Evolutionary conservation across 2,329 filamentous ascomycete species (phyloP).

Genomic region (Neofusicoccum parvum): DNA sequence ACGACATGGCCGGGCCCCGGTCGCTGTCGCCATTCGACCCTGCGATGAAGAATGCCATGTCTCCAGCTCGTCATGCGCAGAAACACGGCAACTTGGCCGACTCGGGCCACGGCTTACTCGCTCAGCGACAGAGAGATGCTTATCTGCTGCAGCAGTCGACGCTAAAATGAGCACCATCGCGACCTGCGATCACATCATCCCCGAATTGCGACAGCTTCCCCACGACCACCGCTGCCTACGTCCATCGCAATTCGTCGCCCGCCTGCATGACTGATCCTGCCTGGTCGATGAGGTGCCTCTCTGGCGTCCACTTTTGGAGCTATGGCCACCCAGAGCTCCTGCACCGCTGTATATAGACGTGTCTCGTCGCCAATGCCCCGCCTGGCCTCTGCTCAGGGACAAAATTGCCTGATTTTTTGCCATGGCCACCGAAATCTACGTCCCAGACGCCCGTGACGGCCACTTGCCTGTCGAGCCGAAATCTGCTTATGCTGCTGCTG

Average conservation of each 20-base stretch:
- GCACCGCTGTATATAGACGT: slow-evolving; percentile 4
- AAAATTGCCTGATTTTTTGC: not conserved
- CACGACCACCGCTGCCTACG: not conserved
- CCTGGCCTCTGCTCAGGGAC: not conserved
- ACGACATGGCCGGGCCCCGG: not conserved
- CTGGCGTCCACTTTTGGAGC: slow-evolving; percentile 11
- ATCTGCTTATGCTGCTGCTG: slow-evolving; percentile 2
- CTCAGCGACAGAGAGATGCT: not conserved
- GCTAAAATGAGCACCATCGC: slow-evolving; percentile 17
- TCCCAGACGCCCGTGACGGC: slow-evolving; percentile 8
- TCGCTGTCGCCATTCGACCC: slow-evolving; percentile 5
- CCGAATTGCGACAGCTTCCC: slow-evolving; percentile 1
- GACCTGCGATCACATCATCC: slow-evolving; percentile 18
- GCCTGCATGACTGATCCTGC: slow-evolving; percentile 8
- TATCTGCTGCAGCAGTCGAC: not conserved
- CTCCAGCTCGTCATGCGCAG: not conserved
- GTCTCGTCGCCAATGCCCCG: not conserved
- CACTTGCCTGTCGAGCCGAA: not conserved
- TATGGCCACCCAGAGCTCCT: not conserved
- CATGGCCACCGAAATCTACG: slow-evolving; percentile 10
- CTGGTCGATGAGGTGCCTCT: slow-evolving; percentile 18
- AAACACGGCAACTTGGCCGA: not conserved
- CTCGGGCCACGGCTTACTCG: not conserved
- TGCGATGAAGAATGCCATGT: not conserved
- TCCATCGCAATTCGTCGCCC: not conserved